Base-by-base conservation (phyloP, 108 stramenopile species). In the Skeletonema tropicum region DNA sequence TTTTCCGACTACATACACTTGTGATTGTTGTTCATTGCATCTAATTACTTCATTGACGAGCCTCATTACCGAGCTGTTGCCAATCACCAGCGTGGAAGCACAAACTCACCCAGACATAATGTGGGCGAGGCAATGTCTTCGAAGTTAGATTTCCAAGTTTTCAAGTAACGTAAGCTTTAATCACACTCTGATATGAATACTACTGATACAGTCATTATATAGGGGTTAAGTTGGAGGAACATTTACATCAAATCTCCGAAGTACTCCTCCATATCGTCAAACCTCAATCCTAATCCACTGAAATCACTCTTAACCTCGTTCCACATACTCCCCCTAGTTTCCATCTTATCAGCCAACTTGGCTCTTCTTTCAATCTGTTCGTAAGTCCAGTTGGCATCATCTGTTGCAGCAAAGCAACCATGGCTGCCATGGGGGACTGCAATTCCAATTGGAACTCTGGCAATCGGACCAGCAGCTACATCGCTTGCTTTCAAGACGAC, bases 231-330 rank as follows among this genome's bases (percentile, higher is more conserved):
- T 8, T 30, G 45, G 17, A 17, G 32, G 26, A 21, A 35, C 0
- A 21, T 8, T 70, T 68, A 85, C 82, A 85, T 79, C 67, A 85
- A 60, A 75, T 91, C 90, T 33, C 89, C 92, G 75, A 90, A 89
- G 76, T 91, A 90, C 61, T 88, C 89, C 58, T 95, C 92, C 83
- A 93, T 89, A 70, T 93, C 94, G 68, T 92, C 92, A 57, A 95
- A 86, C 62, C 94, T 85, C 79, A 95, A 78, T 26, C 94, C 94
- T 26, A 95, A 76, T 60, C 94, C 94, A 33, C 89, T 90, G 77
- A 95, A 95, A 79, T 95, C 94, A 70, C 89, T 90, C 87, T 93
- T 92, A 39, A 95, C 92, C 70, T 95, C 94, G 63, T 95, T 95
- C 89, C 91, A 95, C 80, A 83, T 83, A 42, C 92, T 91, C 21